Evolutionary conservation across 192 early-diverging fungal species (phyloP), one percentile per base, ranked within the genome.

Genomic region (Jimgerdemannia lactiflua): DNA sequence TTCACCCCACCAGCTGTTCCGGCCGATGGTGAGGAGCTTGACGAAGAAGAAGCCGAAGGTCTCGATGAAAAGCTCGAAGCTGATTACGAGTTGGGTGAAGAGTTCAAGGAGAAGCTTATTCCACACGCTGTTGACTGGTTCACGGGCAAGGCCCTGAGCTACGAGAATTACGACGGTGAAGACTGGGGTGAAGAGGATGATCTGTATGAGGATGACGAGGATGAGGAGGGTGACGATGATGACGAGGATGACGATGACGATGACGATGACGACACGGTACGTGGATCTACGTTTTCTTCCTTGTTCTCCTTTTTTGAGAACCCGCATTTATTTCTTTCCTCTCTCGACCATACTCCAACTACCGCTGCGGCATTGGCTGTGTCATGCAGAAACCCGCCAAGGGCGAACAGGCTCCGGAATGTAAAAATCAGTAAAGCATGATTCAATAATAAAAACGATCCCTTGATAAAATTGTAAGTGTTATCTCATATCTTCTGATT

Each of bases 51-150:
- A 49, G 90, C 86, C 64, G 91, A 94, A 70, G 89, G 94, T 82
- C 83, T 95, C 70, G 95, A 96, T 75, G 90, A 92, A 67, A 92
- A 89, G 76, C 86, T 99, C 64, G 96, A 99, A 87, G 80, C 84
- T 44, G 98, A 99, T 84, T 99, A 99, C 83, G 94, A 97, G 85
- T 84, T 96, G 80, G 98, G 97, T 42, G 97, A 99, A 83, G 92
- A 97, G 81, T 91, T 99, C 87, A 99, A 99, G 91, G 97, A 98
- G 73, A 97, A 95, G 87, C 86, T 99, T 74, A 91, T 99, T 65
- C 97, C 98, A 71, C 90, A 89, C 79, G 98, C 98, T 69, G 83
- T 99, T 73, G 96, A 99, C 86, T 99, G 95, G 94, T 99, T 99
- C 87, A 99, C 98, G 20, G 98, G 98, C 80, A 93, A 95, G 82